Evolutionary conservation across 257 asterid genomes (phyloP).

Genomic region (Plantago ovata): DNA sequence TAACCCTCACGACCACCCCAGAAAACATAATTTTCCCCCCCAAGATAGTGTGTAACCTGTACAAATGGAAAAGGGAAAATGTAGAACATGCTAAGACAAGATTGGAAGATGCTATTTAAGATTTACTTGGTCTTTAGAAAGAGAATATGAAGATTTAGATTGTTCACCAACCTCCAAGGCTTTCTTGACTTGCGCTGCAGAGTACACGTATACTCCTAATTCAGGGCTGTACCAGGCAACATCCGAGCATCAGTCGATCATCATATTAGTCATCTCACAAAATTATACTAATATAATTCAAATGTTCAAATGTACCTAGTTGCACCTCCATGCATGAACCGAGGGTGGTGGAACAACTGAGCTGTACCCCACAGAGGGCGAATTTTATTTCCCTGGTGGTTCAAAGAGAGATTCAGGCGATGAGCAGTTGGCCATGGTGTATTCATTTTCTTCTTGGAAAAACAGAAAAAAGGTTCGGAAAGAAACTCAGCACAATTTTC

Average conservation of each 20-base stretch:
- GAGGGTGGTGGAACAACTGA: conserved; percentile 82
- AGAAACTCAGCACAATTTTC: background rate
- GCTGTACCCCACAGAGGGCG: conserved; percentile 97
- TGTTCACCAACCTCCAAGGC: conserved; percentile 68
- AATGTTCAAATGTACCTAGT: conserved; percentile 61
- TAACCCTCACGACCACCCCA: conserved; percentile 99
- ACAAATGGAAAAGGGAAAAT: conserved; percentile 11
- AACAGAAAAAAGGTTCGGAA: background rate
- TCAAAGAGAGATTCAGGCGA: conserved; percentile 8
- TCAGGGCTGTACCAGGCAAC: conserved; percentile 60
- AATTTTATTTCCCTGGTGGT: conserved; percentile 57
- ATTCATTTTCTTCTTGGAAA: too few relatives aligned
- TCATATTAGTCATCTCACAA: background rate
- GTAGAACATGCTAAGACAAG: background rate
- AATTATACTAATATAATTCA: conserved; percentile 4
- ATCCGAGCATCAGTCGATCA: conserved; percentile 13
- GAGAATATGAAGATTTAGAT: conserved; percentile 8
- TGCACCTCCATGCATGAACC: conserved; percentile 98
- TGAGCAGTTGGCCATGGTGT: background rate
- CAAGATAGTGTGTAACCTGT: conserved; percentile 94
- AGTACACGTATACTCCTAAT: conserved; percentile 63
- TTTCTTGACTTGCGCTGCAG: conserved; percentile 97
- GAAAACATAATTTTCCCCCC: conserved; percentile 95
- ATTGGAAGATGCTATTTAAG: too few relatives aligned
- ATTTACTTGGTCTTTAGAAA: too few relatives aligned